Percentiles rank a stretch among this genome's conserved stretches.
phyloP scores from a whole-genome alignment of 1,284 basidiomycete genomes.

The Leccinum cinnamomeum region DNA sequence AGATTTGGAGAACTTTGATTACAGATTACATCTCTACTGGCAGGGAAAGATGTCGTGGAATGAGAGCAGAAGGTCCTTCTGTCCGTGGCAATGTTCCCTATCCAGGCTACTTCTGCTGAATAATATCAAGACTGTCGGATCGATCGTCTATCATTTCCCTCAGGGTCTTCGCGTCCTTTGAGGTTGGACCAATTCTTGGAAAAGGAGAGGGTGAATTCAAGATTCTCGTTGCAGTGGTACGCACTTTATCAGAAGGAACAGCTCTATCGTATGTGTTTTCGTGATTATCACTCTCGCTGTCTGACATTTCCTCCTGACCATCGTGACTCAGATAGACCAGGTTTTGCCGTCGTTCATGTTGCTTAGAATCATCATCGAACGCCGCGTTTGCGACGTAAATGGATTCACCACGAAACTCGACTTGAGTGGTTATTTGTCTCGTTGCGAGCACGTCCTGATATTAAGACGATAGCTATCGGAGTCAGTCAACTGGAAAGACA shows the following conservation, averaged over 20 bases:
- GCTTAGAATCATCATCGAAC: not conserved
- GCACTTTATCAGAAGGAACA: not conserved
- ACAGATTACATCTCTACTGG: too few species aligned
- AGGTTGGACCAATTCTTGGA: not conserved
- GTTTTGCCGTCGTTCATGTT: not conserved
- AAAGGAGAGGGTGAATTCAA: not conserved
- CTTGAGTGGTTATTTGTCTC: not conserved
- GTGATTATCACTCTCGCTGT: not conserved
- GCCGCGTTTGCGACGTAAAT: not conserved
- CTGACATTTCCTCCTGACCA: not conserved
- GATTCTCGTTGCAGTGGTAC: not conserved
- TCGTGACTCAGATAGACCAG: not conserved
- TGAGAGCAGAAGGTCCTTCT: not conserved
- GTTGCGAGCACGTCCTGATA: not conserved
- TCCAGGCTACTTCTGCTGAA: too few species aligned
- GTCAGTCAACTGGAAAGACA: not conserved
- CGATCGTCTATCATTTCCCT: too few species aligned
- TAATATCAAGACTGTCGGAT: too few species aligned
- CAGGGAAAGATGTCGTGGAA: not conserved
- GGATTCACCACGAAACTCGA: not conserved
- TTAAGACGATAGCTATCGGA: not conserved
- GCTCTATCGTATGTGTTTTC: not conserved
- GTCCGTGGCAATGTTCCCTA: not conserved
- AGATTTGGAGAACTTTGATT: too few species aligned
- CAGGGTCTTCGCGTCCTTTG: not conserved